These are phyloP conservation scores for Ophiocordyceps sinensis DNA, from an alignment of 2,329 filamentous ascomycete genomes.

Conservation along the genomic window DNA sequence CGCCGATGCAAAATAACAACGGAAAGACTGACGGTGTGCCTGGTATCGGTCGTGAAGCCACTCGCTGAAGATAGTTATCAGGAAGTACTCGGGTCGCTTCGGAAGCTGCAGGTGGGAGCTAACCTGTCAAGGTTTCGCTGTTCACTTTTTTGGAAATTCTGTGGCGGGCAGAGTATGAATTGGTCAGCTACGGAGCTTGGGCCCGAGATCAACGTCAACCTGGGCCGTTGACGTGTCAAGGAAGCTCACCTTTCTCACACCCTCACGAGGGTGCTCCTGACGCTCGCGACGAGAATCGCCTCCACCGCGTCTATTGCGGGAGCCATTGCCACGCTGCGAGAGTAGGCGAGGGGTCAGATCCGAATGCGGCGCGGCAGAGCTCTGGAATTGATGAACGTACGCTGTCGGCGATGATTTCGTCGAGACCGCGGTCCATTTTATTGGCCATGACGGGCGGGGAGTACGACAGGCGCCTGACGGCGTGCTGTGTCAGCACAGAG, in stretches of 20 bases:
- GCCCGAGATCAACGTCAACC: conserved; percentile 1
- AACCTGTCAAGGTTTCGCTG: conserved; percentile 58
- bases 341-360: not conserved
- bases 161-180: conserved; percentile 23
- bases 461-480: not conserved
- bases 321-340: conserved; percentile 17
- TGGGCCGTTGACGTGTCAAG: not conserved
- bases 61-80: conserved; percentile 38
- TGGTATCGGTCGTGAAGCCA: conserved; percentile 92
- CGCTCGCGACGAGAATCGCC: conserved; percentile 20
- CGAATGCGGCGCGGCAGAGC: not conserved
- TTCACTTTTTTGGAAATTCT: conserved; percentile 44
- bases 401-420: conserved; percentile 41
- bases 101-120: conserved; percentile 11
- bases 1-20: not conserved
- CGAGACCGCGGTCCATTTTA: conserved; percentile 39
- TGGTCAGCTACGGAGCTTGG: conserved; percentile 13
- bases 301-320: conserved; percentile 21
- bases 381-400: conserved; percentile 11
- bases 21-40: conserved; percentile 41
- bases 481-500: too few species aligned
- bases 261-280: conserved; percentile 55
- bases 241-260: conserved; percentile 66
- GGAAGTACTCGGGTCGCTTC: not conserved
- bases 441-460: conserved; percentile 17